Conservation (phyloP, 2,329 filamentous ascomycete genomes). For the Phoma sp. region DNA sequence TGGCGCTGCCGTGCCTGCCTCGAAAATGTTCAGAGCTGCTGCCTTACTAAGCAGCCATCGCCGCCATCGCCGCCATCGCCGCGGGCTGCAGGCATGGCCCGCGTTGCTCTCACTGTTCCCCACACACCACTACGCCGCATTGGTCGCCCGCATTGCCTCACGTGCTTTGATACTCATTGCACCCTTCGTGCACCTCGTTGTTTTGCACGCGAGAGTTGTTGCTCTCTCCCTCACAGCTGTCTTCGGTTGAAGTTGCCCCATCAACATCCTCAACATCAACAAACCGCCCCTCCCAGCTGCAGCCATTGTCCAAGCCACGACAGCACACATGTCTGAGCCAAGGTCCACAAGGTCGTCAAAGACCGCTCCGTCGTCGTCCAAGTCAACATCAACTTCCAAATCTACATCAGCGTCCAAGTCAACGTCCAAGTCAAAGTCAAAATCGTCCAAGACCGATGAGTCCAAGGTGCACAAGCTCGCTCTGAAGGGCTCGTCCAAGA, state of each 20-base stretch:
- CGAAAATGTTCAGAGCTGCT: conserved; percentile 10
- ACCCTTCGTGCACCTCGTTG: not conserved
- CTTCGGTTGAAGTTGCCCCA: conserved; percentile 33
- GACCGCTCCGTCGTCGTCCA: conserved; percentile 8
- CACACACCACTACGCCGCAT: conserved; percentile 20
- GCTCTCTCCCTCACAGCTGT: not conserved
- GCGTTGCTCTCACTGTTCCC: conserved; percentile 8
- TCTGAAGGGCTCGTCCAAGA: conserved; percentile 82
- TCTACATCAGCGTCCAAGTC: conserved; percentile 14
- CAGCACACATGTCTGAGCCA: conserved; percentile 40
- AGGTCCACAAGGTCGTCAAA: conserved; percentile 30
- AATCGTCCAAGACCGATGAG: conserved; percentile 66
- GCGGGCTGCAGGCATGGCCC: not conserved
- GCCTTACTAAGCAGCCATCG: conserved; percentile 15
- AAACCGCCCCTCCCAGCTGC: conserved; percentile 17
- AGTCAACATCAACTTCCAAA: conserved; percentile 14
- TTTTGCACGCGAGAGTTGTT: not conserved
- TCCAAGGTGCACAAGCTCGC: conserved; percentile 95
- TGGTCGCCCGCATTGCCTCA: conserved; percentile 9
- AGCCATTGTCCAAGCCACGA: not conserved
- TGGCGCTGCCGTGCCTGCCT: not conserved
- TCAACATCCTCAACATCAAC: conserved; percentile 42
- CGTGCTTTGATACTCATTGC: not conserved
- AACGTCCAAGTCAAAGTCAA: conserved; percentile 29
- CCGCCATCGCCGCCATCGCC: not conserved